A percentile compares a stretch with the other conserved stretches of the same genome.
phyloP scores from a whole-genome alignment of 2,329 filamentous ascomycete genomes.

The Chalaropsis thielavioides region DNA sequence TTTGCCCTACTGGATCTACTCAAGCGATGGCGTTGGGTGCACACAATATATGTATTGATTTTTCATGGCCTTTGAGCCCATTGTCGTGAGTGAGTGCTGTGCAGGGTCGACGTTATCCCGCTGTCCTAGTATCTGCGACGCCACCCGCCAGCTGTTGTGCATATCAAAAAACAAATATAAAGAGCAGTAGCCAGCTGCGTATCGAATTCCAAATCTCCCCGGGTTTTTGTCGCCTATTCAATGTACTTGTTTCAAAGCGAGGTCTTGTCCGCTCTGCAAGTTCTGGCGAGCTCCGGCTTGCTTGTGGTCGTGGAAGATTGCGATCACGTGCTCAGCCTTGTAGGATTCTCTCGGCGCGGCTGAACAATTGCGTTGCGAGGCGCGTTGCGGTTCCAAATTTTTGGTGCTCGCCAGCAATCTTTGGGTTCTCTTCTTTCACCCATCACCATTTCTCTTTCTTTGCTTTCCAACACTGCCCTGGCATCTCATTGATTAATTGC shows the following conservation, averaged over 20 bases:
- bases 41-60: neutral
- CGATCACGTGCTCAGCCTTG: conserved; percentile 18
- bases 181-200: no score
- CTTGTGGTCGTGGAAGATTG: neutral
- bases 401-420: neutral
- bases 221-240: no score
- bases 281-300: no score
- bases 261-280: no score
- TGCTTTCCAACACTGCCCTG: neutral
- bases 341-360: conserved; percentile 16
- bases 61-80: neutral
- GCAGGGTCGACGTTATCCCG: no score
- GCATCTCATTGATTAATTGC: neutral
- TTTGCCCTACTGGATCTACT: neutral
- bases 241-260: no score
- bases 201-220: no score
- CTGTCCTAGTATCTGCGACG: no score
- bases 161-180: no score
- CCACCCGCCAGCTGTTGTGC: no score
- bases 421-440: neutral
- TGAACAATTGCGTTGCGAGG: conserved; percentile 12
- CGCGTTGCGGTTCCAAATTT: conserved; percentile 12
- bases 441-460: neutral
- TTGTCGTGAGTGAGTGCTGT: no score
- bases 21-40: conserved; percentile 5